Evolutionary conservation across 257 asterid genomes (phyloP).

Genomic region (Ilex aquifolium): DNA sequence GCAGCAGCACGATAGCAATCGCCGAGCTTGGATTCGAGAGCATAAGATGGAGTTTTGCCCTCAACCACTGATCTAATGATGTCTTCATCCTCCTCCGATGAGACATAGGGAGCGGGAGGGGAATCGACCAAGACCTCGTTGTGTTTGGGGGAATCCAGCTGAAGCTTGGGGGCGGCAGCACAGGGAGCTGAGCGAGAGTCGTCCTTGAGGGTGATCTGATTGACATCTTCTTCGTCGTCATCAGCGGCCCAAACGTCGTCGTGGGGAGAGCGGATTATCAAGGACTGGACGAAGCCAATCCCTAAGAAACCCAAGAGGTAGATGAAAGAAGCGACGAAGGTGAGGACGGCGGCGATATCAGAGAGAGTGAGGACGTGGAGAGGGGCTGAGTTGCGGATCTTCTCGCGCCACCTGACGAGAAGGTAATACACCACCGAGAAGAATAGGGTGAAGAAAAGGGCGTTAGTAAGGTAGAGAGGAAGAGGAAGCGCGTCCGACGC

Average conservation of each 20-base stretch:
- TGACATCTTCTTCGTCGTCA: conserved; percentile 15
- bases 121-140: too few species aligned
- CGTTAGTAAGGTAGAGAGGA: conserved; percentile 19
- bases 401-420: conserved; percentile 35
- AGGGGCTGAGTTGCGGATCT: conserved; percentile 35
- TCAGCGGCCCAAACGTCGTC: conserved; percentile 9
- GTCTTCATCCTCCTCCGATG: conserved; percentile 22
- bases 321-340: conserved; percentile 28
- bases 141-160: not conserved
- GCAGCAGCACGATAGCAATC: conserved; percentile 36
- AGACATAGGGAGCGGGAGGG: too few species aligned
- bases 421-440: conserved; percentile 34
- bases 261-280: conserved; percentile 20
- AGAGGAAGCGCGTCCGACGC: conserved; percentile 21
- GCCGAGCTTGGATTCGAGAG: conserved; percentile 35
- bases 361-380: conserved; percentile 33
- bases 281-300: conserved; percentile 28
- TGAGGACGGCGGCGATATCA: conserved; percentile 25
- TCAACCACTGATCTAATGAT: conserved; percentile 29
- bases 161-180: conserved; percentile 5
- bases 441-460: conserved; percentile 26
- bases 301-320: conserved; percentile 31
- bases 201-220: conserved; percentile 19
- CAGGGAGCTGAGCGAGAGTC: conserved; percentile 20
- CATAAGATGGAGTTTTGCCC: conserved; percentile 28